Evolutionary conservation across 2,329 filamentous ascomycete genomes (phyloP), one percentile per base, ranked within the genome.

Genomic region (Samsoniella hepiali): DNA sequence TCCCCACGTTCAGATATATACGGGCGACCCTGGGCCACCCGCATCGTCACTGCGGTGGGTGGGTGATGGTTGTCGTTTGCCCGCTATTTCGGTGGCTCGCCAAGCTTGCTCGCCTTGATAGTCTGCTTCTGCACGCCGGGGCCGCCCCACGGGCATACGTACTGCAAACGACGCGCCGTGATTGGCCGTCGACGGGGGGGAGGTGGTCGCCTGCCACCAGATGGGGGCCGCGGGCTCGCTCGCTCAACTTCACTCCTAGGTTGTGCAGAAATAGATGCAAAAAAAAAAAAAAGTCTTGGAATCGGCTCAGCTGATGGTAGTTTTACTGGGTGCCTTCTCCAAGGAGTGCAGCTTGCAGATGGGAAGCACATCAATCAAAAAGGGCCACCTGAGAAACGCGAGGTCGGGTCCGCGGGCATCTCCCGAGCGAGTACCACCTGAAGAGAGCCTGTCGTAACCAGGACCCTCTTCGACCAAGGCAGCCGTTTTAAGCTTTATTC

Each of bases 401-500:
- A 22, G n/a, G 10, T 44, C 27, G 27, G 15, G 31, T 42, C 54
- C 29, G 40, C 40, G 55, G 40, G 9, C 40, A 45, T 36, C 11
- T 34, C 22, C 55, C 55, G 40, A 57, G 54, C 54, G 45, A 27
- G 22, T 6, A 55, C 9, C 34, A 40, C 34, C 53, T 55, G 34
- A 29, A 49, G 45, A n/a, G n/a, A n/a, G 42, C 50, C 50, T 36
- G n/a, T 53, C 50, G n/a, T 53, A 22, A 53, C 17, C 17, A 53
- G 13, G 36, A 38, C 51, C 51, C 51, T 57, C 54, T 22, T 34
- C 29, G n/a, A 29, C 57, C 56, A 59, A 59, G 44, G 57, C 45
- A 38, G 47, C 42, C 56, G 10, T 38, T 59, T 59, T 49, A 59
- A 59, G 34, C 44, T 32, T 57, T 58, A 40, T 57, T 40, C 17